Base-by-base conservation (phyloP, 2,329 filamentous ascomycete species). In the Cladosporium halotolerans region DNA sequence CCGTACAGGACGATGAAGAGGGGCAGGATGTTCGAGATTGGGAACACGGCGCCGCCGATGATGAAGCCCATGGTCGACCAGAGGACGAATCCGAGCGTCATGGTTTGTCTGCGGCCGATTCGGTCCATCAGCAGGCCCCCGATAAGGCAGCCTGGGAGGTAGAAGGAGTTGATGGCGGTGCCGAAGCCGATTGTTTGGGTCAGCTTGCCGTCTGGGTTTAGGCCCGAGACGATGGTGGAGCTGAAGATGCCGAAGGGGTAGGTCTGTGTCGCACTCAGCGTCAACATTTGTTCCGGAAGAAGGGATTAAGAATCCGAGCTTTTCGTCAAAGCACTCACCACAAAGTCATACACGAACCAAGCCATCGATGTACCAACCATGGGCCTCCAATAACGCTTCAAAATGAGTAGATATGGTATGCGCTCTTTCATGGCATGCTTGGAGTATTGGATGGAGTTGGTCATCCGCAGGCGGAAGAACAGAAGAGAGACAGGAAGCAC, bases 211-310 rank as follows among this genome's bases (percentile, higher is more conserved):
- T 60, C 48, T 77, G 3, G 67, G 9, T 82, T 81, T 39, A 89
- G 79, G 55, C 82, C 84, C 38, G 74, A 68, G 0, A 93, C 72
- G 62, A 95, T 92, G 2, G 83, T 79, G 1, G 84, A 84, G 0
- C 86, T 86, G 73, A 93, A 96, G 62, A 95, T 89, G 47, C 86
- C 80, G 66, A 96, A 95, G 0, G 86, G 85, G 67, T 95, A 95
- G 3, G 82, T 34, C 45, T 53, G 75, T 74, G 39, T 31, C 11
- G 10, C 42, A n/a, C 2, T 9, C 9, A 9, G 11, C 13, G 42
- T 45, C 42, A 45, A 16, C 19, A 28, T 31, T 5, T 28, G 7
- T 7, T 1, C 23, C 7, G 23, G 23, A 1, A 28, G 13, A 9
- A 16, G 4, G 36, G 36, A 40, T 40, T 5, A 7, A 28, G 23